phyloP scores from a whole-genome alignment of 2,329 filamentous ascomycete species.

The Sphaerostilbella broomeana region DNA sequence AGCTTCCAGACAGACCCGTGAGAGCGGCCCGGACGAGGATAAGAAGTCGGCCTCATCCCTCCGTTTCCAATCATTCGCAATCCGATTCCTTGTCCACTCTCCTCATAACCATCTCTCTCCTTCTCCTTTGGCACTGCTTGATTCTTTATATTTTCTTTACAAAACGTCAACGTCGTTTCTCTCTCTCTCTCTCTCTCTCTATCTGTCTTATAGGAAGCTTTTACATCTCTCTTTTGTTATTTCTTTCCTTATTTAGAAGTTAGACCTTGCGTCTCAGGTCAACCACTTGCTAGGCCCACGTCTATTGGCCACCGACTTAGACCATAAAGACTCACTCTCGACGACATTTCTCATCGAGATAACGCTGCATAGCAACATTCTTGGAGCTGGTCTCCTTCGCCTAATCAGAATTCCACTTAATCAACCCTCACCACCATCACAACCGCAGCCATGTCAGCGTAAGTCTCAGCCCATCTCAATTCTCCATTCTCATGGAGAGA shows the following conservation, averaged over 20 bases:
- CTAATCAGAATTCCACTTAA: slow-evolving; percentile 1
- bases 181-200: neutral
- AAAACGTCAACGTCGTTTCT: no score
- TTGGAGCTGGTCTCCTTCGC: slow-evolving; percentile 19
- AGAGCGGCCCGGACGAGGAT: slow-evolving; percentile 16
- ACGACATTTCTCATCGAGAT: slow-evolving; percentile 1
- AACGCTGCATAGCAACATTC: slow-evolving; percentile 1
- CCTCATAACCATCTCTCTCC: slow-evolving; percentile 12
- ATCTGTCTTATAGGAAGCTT: neutral
- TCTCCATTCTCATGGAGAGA: neutral
- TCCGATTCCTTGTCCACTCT: slow-evolving; percentile 9
- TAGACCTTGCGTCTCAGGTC: no score
- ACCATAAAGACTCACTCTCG: slow-evolving; percentile 5
- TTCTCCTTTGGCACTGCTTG: slow-evolving; percentile 4
- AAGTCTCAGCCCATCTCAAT: slow-evolving; percentile 16
- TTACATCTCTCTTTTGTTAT: no score
- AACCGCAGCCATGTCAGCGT: slow-evolving; percentile 29
- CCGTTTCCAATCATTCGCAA: slow-evolving; percentile 20
- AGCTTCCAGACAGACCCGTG: no score
- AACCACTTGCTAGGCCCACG: neutral
- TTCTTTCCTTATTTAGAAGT: no score
- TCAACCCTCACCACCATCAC: slow-evolving; percentile 5
- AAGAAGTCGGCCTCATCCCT: slow-evolving; percentile 25
- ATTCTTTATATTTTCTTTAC: neutral
- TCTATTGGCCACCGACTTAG: slow-evolving; percentile 3